Evolutionary conservation across 2,329 filamentous ascomycete genomes (phyloP), one percentile per base, ranked within the genome.

Genomic region (Penicillium concentricum): DNA sequence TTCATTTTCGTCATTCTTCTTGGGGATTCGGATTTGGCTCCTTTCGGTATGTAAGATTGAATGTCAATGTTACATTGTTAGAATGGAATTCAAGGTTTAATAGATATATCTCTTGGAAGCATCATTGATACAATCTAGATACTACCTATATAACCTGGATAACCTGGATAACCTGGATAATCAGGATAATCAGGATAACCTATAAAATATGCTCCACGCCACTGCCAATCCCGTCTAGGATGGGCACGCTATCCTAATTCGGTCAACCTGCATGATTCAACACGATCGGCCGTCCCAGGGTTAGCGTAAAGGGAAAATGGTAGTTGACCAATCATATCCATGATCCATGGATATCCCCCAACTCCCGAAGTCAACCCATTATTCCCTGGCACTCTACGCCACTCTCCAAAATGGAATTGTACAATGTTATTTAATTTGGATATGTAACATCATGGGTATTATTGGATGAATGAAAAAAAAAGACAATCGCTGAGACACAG

Each of bases 401-500:
- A 42, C 41, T 35, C 42, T 38, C 13, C 13, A 44, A 51, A 35
- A 32, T 39, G 10, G 22, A 24, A 30, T 20, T 32, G 13, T 46
- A 32, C 28, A 46, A 46, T 32, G 18, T 13, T 28, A 45, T 16
- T 35, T 37, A n/a, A 22, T 46, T 38, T 42, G 52, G 47, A 45
- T 32, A 32, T 32, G 57, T 45, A 67, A 60, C 54, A 63, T 63
- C 59, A 47, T 70, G 71, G 70, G 71, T 73, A 73, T 72, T 71
- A 66, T 67, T 56, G 60, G 69, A 70, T 53, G 60, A 72, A 71
- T 66, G 68, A 64, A 64, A 63, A 64, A 64, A 63, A 24, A 26
- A 60, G 59, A 61, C 58, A 62, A 61, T 57, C 62, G 71, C 71
- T 73, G 71, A 71, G 71, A 69, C 61, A 73, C 71, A 73, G 71